phyloP scores from a whole-genome alignment of 257 asterid species.

The Rauvolfia tetraphylla region DNA sequence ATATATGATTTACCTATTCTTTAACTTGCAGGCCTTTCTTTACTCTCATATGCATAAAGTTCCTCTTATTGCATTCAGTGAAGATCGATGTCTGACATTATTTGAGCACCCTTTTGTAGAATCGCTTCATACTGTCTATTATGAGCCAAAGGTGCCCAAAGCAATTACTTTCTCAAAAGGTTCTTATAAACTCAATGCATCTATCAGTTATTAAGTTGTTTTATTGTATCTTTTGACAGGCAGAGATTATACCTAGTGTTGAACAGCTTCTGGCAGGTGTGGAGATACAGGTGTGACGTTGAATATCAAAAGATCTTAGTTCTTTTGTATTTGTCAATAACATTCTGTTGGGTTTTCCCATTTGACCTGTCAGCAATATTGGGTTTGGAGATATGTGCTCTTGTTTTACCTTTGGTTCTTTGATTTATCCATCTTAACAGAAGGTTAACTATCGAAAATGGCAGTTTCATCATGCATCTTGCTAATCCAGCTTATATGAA shows the following conservation, averaged over 20 bases:
- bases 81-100: constrained; percentile 75
- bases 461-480: background rate
- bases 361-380: no score
- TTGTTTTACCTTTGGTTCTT: background rate
- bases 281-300: constrained; percentile 71
- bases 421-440: background rate
- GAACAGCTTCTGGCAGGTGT: constrained; percentile 64
- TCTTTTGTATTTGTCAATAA: background rate
- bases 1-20: constrained; percentile 1
- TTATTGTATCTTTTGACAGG: constrained; percentile 51
- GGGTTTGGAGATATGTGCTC: no score
- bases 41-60: constrained; percentile 74
- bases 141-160: constrained; percentile 81
- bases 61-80: constrained; percentile 87
- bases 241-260: constrained; percentile 81
- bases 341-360: background rate
- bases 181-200: constrained; percentile 13
- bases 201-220: constrained; percentile 20
- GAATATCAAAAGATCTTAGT: background rate
- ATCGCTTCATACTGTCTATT: constrained; percentile 80
- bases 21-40: constrained; percentile 57
- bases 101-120: constrained; percentile 90
- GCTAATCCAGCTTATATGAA: constrained; percentile 1
- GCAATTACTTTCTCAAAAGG: constrained; percentile 9
- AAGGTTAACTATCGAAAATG: background rate